Base-by-base conservation (phyloP, 176 grass and related monocot genomes). In the Carex pumila region DNA sequence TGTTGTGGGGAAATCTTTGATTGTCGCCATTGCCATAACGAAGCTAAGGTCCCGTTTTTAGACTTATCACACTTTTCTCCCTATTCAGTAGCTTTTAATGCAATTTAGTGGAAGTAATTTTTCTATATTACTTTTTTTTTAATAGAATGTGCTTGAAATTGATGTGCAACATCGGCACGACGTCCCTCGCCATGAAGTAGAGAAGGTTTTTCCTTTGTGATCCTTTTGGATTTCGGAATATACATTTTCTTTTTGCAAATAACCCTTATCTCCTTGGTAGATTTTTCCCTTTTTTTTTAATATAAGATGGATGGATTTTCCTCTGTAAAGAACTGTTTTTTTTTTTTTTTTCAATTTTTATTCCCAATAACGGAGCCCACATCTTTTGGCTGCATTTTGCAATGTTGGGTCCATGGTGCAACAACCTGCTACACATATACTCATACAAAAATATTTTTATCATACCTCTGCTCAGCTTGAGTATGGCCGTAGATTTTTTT, bases 1-100 rank as follows among this genome's bases (percentile, higher is more conserved):
- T 97, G 94, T 83, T 97, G 94, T 74, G 89, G 88, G 66, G 87
- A 92, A 80, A 87, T 91, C 64, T 97, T 97, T 83, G 88, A 52
- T 56, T 97, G 94, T 83, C 86, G 94, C 45, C 94, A 97, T 89
- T 97, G 94, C 87, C 92, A 97, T 79, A 91, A 97, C 84, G 89
- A 94, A 65, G 87, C 85, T 75, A 97, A 91, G 85, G 94, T 97
- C 10, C 67, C 4, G 6, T 21, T 45, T 45, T 18, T 55, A 25
- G 12, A 80, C 34, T 57, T 1, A 22, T 6, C 65, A 34, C 61
- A 21, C 7, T 45, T 31, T 86, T 66, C 55, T 37, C 5, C 17
- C 8, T 29, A 56, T 17, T 11, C 3, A 1, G 0, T 53, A 18
- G 25, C 0, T 73, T 75, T 50, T 45, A n/a, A 10, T 12, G 2